Evolutionary conservation across 805 yeast genomes (phyloP).

Genomic region (Maudiozyma saulgeensis): DNA sequence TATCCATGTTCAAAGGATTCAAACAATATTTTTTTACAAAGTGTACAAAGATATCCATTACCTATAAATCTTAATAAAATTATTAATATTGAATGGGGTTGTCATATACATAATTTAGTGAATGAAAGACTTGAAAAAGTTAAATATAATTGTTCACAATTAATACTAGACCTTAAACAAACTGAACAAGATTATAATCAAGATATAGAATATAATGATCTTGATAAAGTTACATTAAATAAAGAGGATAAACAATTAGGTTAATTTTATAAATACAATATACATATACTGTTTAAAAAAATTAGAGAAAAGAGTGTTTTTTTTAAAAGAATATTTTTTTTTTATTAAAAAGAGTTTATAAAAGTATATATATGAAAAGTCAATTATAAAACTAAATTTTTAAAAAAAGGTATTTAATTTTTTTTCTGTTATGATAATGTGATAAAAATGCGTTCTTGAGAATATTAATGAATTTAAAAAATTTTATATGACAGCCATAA

Average conservation of each 20-base stretch:
- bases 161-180: conserved; percentile 34
- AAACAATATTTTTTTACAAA: conserved; percentile 73
- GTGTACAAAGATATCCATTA: conserved; percentile 54
- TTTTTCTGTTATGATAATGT: no score
- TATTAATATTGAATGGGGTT: conserved; percentile 86
- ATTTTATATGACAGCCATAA: background rate
- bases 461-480: background rate
- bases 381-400: background rate
- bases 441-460: background rate
- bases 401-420: background rate
- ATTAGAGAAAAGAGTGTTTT: no score
- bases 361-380: background rate
- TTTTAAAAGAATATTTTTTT: no score
- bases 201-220: background rate
- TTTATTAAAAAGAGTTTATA: background rate
- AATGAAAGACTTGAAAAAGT: conserved; percentile 79
- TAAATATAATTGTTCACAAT: conserved; percentile 68
- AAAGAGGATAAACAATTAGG: conserved; percentile 15
- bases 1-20: conserved; percentile 80
- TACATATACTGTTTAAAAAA: no score
- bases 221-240: conserved; percentile 10
- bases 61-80: conserved; percentile 80
- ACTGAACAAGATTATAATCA: conserved; percentile 48
- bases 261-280: background rate
- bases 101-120: conserved; percentile 94